Evolutionary conservation across 225 moss, liverwort and hornwort genomes (phyloP), one percentile per base, ranked within the genome.

Genomic region (Sphagnum tenellum): DNA sequence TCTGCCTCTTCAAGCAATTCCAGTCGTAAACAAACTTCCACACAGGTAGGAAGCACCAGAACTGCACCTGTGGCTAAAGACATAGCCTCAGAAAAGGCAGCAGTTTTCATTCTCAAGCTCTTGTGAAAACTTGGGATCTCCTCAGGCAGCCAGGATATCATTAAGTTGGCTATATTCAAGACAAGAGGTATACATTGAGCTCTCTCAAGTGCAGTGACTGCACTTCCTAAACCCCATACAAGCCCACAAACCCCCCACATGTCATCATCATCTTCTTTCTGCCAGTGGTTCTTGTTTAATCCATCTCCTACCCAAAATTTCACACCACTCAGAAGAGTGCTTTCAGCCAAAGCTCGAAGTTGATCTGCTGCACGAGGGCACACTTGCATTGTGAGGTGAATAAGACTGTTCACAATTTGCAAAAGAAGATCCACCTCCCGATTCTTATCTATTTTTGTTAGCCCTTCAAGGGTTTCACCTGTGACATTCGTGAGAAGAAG

Each of bases 211-310:
- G 63, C 75, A 46, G 70, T 72, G 7, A 78, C 78, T 50, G 69
- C 69, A 61, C 69, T 75, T 44, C 81, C 81, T 50, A 82, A 69
- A n/a, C 78, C 81, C 81, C 81, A 82, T 12, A 82, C 78, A 9
- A 82, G 70, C 46, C 81, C 81, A 59, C 77, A 72, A 9, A 78
- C 78, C 1, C 71, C 77, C 81, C 81, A 82, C 49, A 78, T 71
- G 47, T 66, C 68, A 49, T 77, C 77, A 65, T 78, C 81, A 51
- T 82, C 78, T 50, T 70, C 67, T 58, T 57, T 75, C 44, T 65
- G 63, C 29, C 29, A 29, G 9, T 52, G 52, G 6, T 52, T 52
- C 52, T 52, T 9, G 6, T 52, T 9, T 52, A 52, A 6, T 52
- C 9, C 7, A 6, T 52, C 52, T 52, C 52, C 52, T 6, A 52